These are phyloP conservation scores for Lithospermum erythrorhizon DNA, from an alignment of 257 asterid species.

Conservation along the genomic window DNA sequence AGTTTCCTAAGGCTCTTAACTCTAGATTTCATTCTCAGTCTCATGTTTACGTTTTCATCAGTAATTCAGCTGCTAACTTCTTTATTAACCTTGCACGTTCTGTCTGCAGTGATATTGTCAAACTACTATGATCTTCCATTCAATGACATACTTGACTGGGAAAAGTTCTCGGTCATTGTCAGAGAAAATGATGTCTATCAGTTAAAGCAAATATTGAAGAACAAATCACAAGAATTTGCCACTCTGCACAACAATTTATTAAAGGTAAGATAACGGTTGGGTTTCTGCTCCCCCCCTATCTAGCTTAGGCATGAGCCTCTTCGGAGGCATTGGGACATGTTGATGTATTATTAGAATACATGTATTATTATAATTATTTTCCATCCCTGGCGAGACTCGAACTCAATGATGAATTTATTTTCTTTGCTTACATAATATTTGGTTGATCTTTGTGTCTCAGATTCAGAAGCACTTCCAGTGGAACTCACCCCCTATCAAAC, in stretches of 20 bases:
- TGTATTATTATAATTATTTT: too few species aligned
- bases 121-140: constrained; percentile 91
- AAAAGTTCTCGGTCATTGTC: constrained; percentile 60
- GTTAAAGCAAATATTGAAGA: constrained; percentile 82
- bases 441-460: constrained; percentile 25
- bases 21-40: too few species aligned
- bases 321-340: too few species aligned
- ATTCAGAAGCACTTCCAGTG: constrained; percentile 90
- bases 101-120: constrained; percentile 82
- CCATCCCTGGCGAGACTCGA: too few species aligned
- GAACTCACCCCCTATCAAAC: constrained; percentile 69
- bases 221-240: constrained; percentile 61
- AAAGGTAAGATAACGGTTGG: too few species aligned
- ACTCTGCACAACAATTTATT: constrained; percentile 76
- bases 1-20: too few species aligned
- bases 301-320: too few species aligned
- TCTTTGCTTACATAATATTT: not conserved
- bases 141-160: constrained; percentile 83
- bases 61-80: constrained; percentile 7
- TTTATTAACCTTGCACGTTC: constrained; percentile 6
- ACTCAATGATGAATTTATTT: not conserved
- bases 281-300: too few species aligned
- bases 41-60: not conserved
- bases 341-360: too few species aligned
- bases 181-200: constrained; percentile 85